Evolutionary conservation across 306 rosid genomes (phyloP).

Genomic region (Quercus agrifolia): DNA sequence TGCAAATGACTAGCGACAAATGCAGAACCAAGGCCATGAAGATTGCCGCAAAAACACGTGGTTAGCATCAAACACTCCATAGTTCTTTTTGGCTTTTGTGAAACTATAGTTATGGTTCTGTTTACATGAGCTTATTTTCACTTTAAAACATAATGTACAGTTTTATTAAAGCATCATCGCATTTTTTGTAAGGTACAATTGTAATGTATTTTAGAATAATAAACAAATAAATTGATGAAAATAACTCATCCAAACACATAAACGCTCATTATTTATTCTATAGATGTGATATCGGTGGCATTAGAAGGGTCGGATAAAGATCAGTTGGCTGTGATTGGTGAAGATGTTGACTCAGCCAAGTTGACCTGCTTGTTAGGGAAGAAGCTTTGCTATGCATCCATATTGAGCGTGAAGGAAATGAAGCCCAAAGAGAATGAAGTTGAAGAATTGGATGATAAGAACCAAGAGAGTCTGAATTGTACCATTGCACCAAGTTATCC

Average conservation of each 20-base stretch:
- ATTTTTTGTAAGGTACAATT: no score
- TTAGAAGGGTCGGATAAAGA: conserved; percentile 27
- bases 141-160: no score
- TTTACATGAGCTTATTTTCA: no score
- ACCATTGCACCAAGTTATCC: background rate
- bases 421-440: background rate
- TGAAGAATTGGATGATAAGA: background rate
- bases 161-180: no score
- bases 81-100: no score
- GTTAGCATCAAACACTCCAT: background rate
- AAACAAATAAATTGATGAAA: no score
- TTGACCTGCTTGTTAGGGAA: conserved; percentile 6
- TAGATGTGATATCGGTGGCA: conserved; percentile 38
- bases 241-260: no score
- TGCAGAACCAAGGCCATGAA: conserved; percentile 35
- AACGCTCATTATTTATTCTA: background rate
- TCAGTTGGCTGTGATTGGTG: conserved; percentile 30
- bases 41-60: conserved; percentile 22
- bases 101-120: no score
- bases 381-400: background rate
- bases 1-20: conserved; percentile 13
- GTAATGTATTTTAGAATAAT: no score
- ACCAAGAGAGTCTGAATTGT: background rate
- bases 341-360: conserved; percentile 3
- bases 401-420: background rate